phyloP scores from a whole-genome alignment of 1,284 basidiomycete species.

The Ceratobasidium sp. region DNA sequence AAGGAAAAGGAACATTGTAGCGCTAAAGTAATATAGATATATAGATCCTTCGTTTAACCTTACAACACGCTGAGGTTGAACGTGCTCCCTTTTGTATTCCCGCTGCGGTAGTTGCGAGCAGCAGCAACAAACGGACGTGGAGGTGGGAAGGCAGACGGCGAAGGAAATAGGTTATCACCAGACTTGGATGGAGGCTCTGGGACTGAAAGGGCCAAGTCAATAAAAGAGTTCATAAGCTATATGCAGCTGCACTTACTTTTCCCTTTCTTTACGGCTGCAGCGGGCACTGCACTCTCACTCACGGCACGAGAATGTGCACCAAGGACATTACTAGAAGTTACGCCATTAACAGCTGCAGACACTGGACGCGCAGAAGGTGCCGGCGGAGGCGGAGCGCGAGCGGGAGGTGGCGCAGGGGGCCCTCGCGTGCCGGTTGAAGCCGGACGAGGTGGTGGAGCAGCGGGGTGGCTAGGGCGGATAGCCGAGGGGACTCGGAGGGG shows the following conservation, averaged over 20 bases:
- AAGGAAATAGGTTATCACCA: conserved; percentile 75
- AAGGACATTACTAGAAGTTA: conserved; percentile 55
- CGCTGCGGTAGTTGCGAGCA: conserved; percentile 68
- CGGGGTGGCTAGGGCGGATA: conserved; percentile 15
- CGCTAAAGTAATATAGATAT: conserved; percentile 11
- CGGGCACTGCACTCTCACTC: conserved; percentile 39
- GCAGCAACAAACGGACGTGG: conserved; percentile 69
- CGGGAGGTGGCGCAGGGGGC: conserved; percentile 56
- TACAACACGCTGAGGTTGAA: conserved; percentile 61
- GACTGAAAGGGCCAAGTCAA: conserved; percentile 59
- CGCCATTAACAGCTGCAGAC: conserved; percentile 51
- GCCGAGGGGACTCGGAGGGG: neutral
- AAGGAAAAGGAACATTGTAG: neutral
- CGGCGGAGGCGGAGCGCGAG: conserved; percentile 50
- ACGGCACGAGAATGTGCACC: conserved; percentile 20
- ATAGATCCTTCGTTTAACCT: neutral
- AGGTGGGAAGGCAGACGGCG: conserved; percentile 71
- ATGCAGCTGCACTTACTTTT: conserved; percentile 35
- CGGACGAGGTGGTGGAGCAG: conserved; percentile 41
- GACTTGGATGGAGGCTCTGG: conserved; percentile 77
- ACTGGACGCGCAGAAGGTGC: conserved; percentile 46
- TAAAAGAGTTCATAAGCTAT: conserved; percentile 6
- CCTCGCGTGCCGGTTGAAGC: conserved; percentile 22
- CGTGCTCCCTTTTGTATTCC: conserved; percentile 69
- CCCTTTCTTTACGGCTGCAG: conserved; percentile 20